A percentile compares a stretch with the other conserved stretches of the same genome.
phyloP scores from a whole-genome alignment of 2,329 filamentous ascomycete genomes.

The Calycina marina region DNA sequence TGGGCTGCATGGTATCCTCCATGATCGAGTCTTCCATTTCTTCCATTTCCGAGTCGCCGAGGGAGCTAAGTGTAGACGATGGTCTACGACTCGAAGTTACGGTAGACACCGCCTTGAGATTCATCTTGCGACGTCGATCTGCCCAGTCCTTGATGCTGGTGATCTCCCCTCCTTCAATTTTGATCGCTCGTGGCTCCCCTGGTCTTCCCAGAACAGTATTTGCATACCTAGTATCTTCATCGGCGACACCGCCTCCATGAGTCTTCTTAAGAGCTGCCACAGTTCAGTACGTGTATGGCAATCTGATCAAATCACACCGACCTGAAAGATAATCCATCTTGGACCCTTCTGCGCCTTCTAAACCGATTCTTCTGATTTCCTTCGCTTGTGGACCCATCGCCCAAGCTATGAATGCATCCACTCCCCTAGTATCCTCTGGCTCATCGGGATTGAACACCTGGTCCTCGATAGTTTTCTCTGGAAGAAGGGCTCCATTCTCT shows the following conservation, averaged over 20 bases:
- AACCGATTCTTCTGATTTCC: conserved; percentile 71
- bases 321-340: conserved; percentile 57
- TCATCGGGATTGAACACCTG: conserved; percentile 46
- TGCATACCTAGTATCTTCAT: conserved; percentile 72
- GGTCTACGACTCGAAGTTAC: conserved; percentile 14
- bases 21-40: no score
- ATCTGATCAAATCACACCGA: conserved; percentile 21
- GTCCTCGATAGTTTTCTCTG: conserved; percentile 51
- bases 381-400: conserved; percentile 57
- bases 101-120: conserved; percentile 5
- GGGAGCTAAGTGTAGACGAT: conserved; percentile 21
- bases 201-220: conserved; percentile 70
- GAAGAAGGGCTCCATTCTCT: conserved; percentile 61
- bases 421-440: conserved; percentile 63
- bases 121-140: conserved; percentile 23
- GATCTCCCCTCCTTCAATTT: conserved; percentile 63
- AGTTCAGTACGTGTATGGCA: conserved; percentile 9
- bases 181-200: conserved; percentile 54
- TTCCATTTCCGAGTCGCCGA: conserved; percentile 20
- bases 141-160: conserved; percentile 55
- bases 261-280: conserved; percentile 70
- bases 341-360: conserved; percentile 48
- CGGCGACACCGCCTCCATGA: conserved; percentile 60
- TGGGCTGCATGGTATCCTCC: no score
- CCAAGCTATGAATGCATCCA: conserved; percentile 70